Conservation (phyloP, 176 grass and related monocot genomes). For the Luzula sylvatica region DNA sequence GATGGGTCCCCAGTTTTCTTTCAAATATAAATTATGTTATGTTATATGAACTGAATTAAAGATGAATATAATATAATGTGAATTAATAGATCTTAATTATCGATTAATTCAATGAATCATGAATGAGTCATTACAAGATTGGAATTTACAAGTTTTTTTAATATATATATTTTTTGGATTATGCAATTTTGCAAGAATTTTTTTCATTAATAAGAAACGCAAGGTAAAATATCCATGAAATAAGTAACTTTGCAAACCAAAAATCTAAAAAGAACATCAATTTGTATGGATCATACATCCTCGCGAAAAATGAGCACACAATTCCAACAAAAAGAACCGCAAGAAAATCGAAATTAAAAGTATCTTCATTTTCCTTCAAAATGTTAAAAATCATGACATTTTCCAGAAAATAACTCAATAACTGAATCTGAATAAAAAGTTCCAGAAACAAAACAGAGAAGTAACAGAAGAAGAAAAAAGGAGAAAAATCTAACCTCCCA, state of each 20-base stretch:
- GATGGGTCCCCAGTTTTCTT: conserved; percentile 23
- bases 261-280: too few species aligned
- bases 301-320: conserved; percentile 2
- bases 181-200: too few species aligned
- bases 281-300: too few species aligned
- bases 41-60: too few species aligned
- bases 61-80: too few species aligned
- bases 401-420: not conserved
- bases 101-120: too few species aligned
- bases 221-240: not conserved
- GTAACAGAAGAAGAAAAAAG: not conserved
- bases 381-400: too few species aligned
- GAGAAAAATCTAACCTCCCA: conserved; percentile 41
- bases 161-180: too few species aligned
- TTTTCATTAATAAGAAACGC: too few species aligned
- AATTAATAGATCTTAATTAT: too few species aligned
- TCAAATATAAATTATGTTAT: not conserved
- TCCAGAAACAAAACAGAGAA: not conserved
- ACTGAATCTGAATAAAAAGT: not conserved
- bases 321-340: not conserved
- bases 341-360: not conserved
- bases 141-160: too few species aligned
- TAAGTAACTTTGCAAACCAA: not conserved
- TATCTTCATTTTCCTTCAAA: not conserved
- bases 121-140: not conserved